Percentiles rank a stretch among this genome's conserved stretches.
These are phyloP conservation scores for Neostapfia colusana DNA, from an alignment of 176 grass and related monocot genomes.

Conservation along the genomic window DNA sequence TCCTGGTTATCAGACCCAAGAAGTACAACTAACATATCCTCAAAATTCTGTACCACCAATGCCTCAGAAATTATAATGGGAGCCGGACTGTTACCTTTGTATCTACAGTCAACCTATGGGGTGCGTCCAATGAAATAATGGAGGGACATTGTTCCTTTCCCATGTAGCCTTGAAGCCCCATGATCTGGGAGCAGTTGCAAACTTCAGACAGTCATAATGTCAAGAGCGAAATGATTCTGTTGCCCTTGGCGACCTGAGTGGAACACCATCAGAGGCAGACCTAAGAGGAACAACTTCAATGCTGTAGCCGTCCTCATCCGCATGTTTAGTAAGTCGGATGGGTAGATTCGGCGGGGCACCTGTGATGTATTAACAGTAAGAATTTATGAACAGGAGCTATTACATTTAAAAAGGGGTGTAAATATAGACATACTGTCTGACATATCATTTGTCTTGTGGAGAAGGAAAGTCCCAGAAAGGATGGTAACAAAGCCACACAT, in stretches of 20 bases:
- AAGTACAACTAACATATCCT: conserved; percentile 50
- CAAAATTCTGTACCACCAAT: conserved; percentile 41
- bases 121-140: conserved; percentile 40
- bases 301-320: conserved; percentile 56
- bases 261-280: conserved; percentile 69
- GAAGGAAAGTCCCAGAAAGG: conserved; percentile 98
- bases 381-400: conserved; percentile 19
- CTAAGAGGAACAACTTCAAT: conserved; percentile 81
- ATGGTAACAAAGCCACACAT: conserved; percentile 98
- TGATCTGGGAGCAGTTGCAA: conserved; percentile 18
- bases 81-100: conserved; percentile 43
- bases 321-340: conserved; percentile 64
- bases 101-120: conserved; percentile 56
- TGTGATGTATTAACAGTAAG: conserved; percentile 25
- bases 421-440: conserved; percentile 57
- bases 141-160: conserved; percentile 28
- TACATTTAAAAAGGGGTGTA: conserved; percentile 8
- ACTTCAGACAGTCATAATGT: conserved; percentile 29
- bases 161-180: conserved; percentile 10
- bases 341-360: conserved; percentile 50
- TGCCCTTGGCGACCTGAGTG: conserved; percentile 69
- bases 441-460: conserved; percentile 98
- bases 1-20: conserved; percentile 32
- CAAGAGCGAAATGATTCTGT: conserved; percentile 41
- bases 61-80: conserved; percentile 51